phyloP scores from a whole-genome alignment of 371 early-diverging fungal genomes.

The Lichtheimia ramosa region DNA sequence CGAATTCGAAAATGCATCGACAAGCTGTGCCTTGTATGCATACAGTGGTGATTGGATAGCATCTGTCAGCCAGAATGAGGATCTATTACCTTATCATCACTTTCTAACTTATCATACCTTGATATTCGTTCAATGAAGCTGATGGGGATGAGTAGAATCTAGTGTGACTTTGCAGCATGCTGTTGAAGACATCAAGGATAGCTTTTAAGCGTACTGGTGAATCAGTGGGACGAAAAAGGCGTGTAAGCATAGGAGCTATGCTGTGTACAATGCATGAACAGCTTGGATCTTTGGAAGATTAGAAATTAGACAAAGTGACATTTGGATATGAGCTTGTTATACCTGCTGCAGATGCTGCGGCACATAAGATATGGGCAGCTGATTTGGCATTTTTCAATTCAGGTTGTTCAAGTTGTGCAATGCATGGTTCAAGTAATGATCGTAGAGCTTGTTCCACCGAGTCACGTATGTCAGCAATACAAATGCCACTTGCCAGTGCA shows the following conservation, averaged over 20 bases:
- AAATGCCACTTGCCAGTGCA: slow-evolving; percentile 46
- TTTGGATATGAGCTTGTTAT: not conserved
- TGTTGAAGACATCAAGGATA: slow-evolving; percentile 63
- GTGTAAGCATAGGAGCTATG: slow-evolving; percentile 54
- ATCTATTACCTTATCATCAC: too few species aligned
- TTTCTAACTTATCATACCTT: too few species aligned
- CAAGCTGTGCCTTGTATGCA: slow-evolving; percentile 48
- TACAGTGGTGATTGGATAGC: slow-evolving; percentile 59
- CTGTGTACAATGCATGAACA: slow-evolving; percentile 55
- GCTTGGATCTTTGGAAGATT: slow-evolving; percentile 51
- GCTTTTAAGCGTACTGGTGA: slow-evolving; percentile 62
- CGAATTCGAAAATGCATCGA: slow-evolving; percentile 25
- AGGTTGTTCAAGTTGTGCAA: slow-evolving; percentile 67
- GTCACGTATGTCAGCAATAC: slow-evolving; percentile 22
- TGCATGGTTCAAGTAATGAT: slow-evolving; percentile 64
- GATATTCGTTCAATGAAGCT: too few species aligned
- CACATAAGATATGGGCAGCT: slow-evolving; percentile 63
- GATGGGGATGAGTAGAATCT: slow-evolving; percentile 50
- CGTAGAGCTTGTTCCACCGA: slow-evolving; percentile 63
- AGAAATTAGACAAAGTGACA: not conserved
- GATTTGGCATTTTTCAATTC: slow-evolving; percentile 73
- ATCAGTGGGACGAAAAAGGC: slow-evolving; percentile 50
- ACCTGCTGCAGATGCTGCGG: slow-evolving; percentile 68
- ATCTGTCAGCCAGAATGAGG: slow-evolving; percentile 9
- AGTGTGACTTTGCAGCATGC: slow-evolving; percentile 60